Evolutionary conservation across 2,329 filamentous ascomycete genomes (phyloP).

Genomic region (Clarireedia homoeocarpa): DNA sequence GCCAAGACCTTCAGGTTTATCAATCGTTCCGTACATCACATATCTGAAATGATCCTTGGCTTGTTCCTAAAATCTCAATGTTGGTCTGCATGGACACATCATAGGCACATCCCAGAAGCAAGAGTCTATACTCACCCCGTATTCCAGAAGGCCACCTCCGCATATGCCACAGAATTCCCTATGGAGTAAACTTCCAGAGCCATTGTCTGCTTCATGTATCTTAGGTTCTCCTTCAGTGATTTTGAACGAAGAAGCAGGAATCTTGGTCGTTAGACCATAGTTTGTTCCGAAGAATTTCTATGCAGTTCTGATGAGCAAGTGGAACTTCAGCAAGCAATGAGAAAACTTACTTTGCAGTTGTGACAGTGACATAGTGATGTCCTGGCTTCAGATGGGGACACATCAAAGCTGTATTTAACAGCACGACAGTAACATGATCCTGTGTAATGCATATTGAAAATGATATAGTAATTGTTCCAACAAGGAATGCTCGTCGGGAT

Average conservation of each 20-base stretch:
- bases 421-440: slow-evolving; percentile 42
- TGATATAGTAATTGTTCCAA: not conserved
- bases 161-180: slow-evolving; percentile 46
- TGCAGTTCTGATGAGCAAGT: not conserved
- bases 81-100: slow-evolving; percentile 16
- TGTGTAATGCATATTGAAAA: slow-evolving; percentile 12
- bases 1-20: slow-evolving; percentile 39
- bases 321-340: slow-evolving; percentile 4
- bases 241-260: slow-evolving; percentile 36
- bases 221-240: slow-evolving; percentile 34
- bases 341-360: slow-evolving; percentile 38
- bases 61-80: slow-evolving; percentile 28
- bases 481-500: not conserved
- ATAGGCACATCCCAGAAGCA: slow-evolving; percentile 20
- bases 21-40: slow-evolving; percentile 40
- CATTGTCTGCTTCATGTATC: slow-evolving; percentile 42
- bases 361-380: slow-evolving; percentile 45
- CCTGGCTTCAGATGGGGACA: slow-evolving; percentile 40
- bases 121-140: slow-evolving; percentile 34
- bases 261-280: slow-evolving; percentile 44
- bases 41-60: slow-evolving; percentile 38
- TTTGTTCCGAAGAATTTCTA: slow-evolving; percentile 44
- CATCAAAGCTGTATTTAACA: slow-evolving; percentile 38
- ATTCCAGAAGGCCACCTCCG: slow-evolving; percentile 44
- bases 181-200: slow-evolving; percentile 37